A percentile compares a stretch with the other conserved stretches of the same genome.
Conservation (phyloP, 345 rosid species). For the Theobroma cacao region DNA sequence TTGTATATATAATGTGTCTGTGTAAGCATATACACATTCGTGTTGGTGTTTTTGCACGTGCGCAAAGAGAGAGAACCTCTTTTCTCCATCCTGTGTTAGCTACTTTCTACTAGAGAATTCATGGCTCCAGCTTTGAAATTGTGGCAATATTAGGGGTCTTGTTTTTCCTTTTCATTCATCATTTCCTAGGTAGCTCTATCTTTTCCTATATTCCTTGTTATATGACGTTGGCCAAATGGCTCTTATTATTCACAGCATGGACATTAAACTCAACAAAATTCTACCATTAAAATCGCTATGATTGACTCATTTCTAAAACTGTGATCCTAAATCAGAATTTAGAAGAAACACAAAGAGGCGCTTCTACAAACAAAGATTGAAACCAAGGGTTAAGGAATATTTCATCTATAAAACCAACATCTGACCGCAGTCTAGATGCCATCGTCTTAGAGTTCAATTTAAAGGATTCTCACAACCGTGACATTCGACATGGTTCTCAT, state of each 20-base stretch:
- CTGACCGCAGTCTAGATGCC: not conserved
- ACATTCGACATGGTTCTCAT: slow-evolving; percentile 3
- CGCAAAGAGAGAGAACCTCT: no score
- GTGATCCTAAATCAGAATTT: not conserved
- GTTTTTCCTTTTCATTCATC: no score
- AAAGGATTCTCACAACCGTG: not conserved
- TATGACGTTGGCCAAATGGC: not conserved
- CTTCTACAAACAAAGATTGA: no score
- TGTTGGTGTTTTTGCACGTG: no score
- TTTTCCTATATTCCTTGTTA: no score
- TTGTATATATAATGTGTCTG: no score
- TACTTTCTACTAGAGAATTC: no score
- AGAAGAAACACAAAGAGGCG: not conserved
- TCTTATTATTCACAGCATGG: not conserved
- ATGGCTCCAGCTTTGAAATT: no score
- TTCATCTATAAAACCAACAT: not conserved
- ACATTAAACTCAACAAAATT: not conserved
- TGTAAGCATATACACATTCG: no score
- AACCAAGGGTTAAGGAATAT: not conserved
- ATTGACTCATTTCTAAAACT: not conserved
- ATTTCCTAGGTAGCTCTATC: no score
- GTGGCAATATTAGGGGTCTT: no score
- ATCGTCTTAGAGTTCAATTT: not conserved
- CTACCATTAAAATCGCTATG: not conserved
- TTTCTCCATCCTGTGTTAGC: no score